These are phyloP conservation scores for Xylaria scruposa DNA, from an alignment of 495 filamentous ascomycete genomes.

Conservation along the genomic window DNA sequence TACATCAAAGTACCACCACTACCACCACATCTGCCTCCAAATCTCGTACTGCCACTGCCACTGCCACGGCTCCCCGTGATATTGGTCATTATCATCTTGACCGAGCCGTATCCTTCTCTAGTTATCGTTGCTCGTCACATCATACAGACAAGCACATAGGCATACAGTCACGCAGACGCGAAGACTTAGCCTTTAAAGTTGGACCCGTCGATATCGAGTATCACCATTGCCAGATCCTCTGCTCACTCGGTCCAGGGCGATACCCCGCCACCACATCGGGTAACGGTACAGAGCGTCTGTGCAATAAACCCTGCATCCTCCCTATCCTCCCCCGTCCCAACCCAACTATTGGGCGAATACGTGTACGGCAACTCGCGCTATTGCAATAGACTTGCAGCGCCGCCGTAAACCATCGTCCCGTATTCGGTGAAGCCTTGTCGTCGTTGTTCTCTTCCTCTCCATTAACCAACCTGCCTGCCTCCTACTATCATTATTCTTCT, in stretches of 20 bases:
- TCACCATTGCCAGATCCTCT: not conserved
- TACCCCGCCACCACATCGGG: slow-evolving; percentile 17
- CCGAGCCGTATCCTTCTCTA: too few species aligned
- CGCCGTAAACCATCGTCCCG: not conserved
- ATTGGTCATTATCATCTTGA: too few species aligned
- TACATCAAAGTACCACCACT: not conserved
- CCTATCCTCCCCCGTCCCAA: not conserved
- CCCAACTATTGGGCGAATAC: slow-evolving; percentile 10
- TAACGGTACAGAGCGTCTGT: not conserved
- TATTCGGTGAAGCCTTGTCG: not conserved
- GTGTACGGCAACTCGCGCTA: not conserved
- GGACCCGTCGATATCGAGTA: too few species aligned
- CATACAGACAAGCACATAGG: not conserved
- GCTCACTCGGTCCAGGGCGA: not conserved
- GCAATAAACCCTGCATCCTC: not conserved
- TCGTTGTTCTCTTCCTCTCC: not conserved
- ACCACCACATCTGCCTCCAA: not conserved
- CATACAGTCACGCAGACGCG: not conserved
- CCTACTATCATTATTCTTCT: not conserved
- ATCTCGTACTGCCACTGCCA: not conserved
- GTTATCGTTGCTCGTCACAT: too few species aligned
- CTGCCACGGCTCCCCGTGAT: too few species aligned
- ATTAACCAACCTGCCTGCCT: not conserved
- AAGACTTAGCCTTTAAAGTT: too few species aligned
- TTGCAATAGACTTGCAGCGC: too few species aligned